Evolutionary conservation across 306 rosid species (phyloP), one percentile per base, ranked within the genome.

Genomic region (Castanopsis chinensis): DNA sequence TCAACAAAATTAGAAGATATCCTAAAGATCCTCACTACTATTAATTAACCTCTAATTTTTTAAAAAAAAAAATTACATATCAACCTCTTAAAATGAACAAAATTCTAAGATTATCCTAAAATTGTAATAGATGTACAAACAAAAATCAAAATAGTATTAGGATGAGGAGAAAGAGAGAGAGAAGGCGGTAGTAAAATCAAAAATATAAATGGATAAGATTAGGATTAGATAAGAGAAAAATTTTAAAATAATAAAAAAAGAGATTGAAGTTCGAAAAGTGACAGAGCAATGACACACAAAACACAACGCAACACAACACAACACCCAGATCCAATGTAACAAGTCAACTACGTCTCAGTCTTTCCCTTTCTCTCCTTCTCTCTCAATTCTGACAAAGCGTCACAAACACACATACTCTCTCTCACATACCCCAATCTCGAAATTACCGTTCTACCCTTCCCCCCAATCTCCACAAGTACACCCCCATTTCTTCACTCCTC

Each of bases 311-410:
- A 23, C 25, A 35, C 43, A 37, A 37, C n/a, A 76, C 49, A 43
- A 51, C 75, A 17, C 82, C 21, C 85, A 80, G 83, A 83, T 83
- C 87, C 85, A 79, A 65, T 18, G 55, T 76, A 73, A 27, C 82
- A 87, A 86, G 93, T 91, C 90, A 89, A 86, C 92, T 54, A 19
- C 78, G 76, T 79, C 79, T 69, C 61, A 51, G 82, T 52, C 83
- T 78, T 85, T 75, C 85, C 53, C 73, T 79, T 30, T 74, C 76
- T 87, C 85, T 79, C 82, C 73, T 77, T 27, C 80, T 72, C 73
- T 74, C 71, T 63, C 73, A 52, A 53, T 41, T 76, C 23, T 10
- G 73, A 61, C 74, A 27, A 76, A 60, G 73, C 78, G 54, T 59
- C 76, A 57, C 75, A 56, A 59, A 57, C 55, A 72, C 67, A 73